Base-by-base conservation (phyloP, 1,139 yeast genomes). In the Sugiyamaella sp. region DNA sequence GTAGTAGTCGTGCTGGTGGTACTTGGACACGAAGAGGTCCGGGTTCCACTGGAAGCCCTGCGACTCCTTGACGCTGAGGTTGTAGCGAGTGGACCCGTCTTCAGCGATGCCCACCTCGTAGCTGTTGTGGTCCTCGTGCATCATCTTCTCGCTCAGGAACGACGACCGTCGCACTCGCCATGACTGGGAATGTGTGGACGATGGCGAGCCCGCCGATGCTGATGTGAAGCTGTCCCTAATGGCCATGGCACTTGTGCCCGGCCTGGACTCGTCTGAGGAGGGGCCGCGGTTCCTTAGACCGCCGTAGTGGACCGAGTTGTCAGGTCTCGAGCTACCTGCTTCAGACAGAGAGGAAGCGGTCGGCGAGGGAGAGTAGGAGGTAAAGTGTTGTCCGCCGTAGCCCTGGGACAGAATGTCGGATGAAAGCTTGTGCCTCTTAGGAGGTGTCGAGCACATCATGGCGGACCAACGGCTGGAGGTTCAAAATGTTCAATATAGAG, bases 31-130 rank as follows among this genome's bases (percentile, higher is more conserved):
- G 74, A 85, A 85, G 55, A 85, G 71, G 62, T 84, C 89, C 62
- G 84, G 89, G 67, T 86, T 86, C 78, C 88, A 86, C 17, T 81
- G 71, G 63, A 85, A 86, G 4, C 93, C 93, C 66, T 86, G 91
- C 47, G 84, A 77, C 64, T 85, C 89, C 49, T 77, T 78, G 35
- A 86, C 71, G 33, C 82, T 78, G 45, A 78, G 56, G 53, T 52
- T 71, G 59, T 37, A 72, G 57, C 57, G 54, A 59, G 46, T 63
- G 47, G 43, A 65, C 52, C 60, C 69, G 40, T 61, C 61, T 46
- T 56, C 57, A 27, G 55, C 66, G 19, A 62, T 62, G 27, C 64
- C 71, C 67, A 74, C 69, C 60, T 83, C 85, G 59, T 84, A 84
- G 4, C 83, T 80, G 29, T 81, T 76, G 58, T 80, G 80, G 53